Evolutionary conservation across 176 grass and related monocot genomes (phyloP).

Genomic region (Lolium perenne): DNA sequence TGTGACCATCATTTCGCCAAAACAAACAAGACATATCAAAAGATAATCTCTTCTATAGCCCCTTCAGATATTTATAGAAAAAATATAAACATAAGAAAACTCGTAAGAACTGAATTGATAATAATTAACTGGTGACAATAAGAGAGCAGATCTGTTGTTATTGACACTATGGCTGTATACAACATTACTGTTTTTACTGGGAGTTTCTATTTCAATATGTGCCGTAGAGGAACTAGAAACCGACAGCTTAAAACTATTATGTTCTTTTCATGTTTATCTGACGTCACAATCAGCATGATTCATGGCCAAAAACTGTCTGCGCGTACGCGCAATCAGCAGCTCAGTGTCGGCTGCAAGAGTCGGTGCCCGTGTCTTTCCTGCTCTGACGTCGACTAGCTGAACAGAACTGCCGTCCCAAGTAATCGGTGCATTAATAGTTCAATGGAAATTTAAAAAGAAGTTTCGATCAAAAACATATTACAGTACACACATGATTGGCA

Average conservation of each 20-base stretch:
- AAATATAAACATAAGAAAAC: too few relatives aligned
- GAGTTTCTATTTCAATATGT: neutral
- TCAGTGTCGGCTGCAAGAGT: neutral
- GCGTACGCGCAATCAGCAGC: neutral
- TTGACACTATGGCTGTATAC: too few relatives aligned
- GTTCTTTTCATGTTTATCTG: neutral
- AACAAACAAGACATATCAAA: too few relatives aligned
- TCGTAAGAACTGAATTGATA: too few relatives aligned
- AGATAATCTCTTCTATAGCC: too few relatives aligned
- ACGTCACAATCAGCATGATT: slow-evolving; percentile 9
- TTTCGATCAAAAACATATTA: neutral
- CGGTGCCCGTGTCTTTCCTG: neutral
- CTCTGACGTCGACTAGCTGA: neutral
- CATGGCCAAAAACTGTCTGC: neutral
- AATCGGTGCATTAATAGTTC: slow-evolving; percentile 15
- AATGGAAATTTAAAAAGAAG: neutral
- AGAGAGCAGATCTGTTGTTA: too few relatives aligned
- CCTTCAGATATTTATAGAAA: too few relatives aligned
- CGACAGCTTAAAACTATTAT: neutral
- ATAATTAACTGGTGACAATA: too few relatives aligned
- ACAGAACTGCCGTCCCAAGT: neutral
- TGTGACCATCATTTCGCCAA: too few relatives aligned
- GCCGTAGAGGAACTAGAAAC: neutral
- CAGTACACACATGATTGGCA: neutral
- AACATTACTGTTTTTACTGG: neutral